Evolutionary conservation across 345 rosid species (phyloP).

Genomic region (Eucalyptus regnans): DNA sequence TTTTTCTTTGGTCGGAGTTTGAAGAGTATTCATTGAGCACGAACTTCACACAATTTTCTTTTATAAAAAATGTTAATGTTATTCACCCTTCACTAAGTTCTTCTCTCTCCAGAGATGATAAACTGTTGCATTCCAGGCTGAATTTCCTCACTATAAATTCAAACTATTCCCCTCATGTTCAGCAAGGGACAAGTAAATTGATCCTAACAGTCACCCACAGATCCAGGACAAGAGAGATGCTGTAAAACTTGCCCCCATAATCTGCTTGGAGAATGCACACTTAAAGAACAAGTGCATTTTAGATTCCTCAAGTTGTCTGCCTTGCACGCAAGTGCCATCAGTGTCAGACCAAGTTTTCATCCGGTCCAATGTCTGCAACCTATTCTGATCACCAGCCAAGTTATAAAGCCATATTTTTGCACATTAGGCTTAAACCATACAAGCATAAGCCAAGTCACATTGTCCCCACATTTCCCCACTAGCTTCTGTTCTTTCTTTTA

Average conservation of each 20-base stretch:
- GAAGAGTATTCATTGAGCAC: not conserved
- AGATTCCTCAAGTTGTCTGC: not conserved
- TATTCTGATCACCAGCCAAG: not conserved
- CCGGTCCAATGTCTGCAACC: not conserved
- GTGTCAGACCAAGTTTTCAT: not conserved
- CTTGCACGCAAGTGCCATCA: not conserved
- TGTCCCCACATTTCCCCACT: not conserved
- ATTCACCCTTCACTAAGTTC: not conserved
- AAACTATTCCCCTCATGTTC: not conserved
- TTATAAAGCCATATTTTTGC: not conserved
- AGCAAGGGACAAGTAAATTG: not conserved
- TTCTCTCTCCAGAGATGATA: not conserved
- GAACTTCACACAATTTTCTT: not conserved
- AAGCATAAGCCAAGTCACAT: not conserved
- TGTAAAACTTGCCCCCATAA: rapidly evolving
- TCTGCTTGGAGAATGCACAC: not conserved
- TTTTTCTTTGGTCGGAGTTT: not conserved
- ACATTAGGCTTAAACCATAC: not conserved
- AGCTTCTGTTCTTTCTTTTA: not conserved
- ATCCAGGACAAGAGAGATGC: not conserved
- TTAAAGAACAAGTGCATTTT: not conserved
- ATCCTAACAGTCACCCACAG: not conserved
- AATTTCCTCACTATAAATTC: not conserved
- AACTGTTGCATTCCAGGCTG: not conserved
- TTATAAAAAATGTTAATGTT: not conserved